phyloP scores from a whole-genome alignment of 371 early-diverging fungal species.

The Parasitella parasitica region DNA sequence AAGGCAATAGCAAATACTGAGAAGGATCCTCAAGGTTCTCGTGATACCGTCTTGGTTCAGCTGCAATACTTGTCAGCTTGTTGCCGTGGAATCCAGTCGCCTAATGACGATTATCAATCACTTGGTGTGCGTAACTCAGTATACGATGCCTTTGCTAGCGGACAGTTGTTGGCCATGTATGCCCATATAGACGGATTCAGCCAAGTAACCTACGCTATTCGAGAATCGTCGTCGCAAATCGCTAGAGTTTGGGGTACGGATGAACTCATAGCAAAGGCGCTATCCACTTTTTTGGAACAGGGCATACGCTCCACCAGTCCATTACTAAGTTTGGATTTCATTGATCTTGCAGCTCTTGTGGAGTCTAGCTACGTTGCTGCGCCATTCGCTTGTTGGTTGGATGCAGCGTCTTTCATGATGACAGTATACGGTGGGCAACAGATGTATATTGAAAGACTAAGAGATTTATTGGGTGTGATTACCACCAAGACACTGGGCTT shows the following conservation, averaged over 20 bases:
- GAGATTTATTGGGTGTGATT: slow-evolving; percentile 39
- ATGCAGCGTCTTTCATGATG: slow-evolving; percentile 53
- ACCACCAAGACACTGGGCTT: slow-evolving; percentile 53
- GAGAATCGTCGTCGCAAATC: slow-evolving; percentile 28
- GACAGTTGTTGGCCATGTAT: slow-evolving; percentile 28
- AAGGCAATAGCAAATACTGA: slow-evolving; percentile 23
- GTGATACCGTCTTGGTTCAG: slow-evolving; percentile 26
- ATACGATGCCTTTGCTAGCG: slow-evolving; percentile 46
- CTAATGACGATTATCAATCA: slow-evolving; percentile 50
- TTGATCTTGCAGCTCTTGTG: slow-evolving; percentile 32
- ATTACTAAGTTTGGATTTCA: slow-evolving; percentile 44
- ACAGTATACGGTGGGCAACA: slow-evolving; percentile 59
- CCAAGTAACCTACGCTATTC: slow-evolving; percentile 34
- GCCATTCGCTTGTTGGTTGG: slow-evolving; percentile 56
- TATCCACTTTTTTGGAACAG: slow-evolving; percentile 52
- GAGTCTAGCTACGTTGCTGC: slow-evolving; percentile 42
- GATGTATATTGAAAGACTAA: slow-evolving; percentile 32
- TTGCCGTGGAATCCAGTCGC: slow-evolving; percentile 56
- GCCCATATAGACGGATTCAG: slow-evolving; percentile 27
- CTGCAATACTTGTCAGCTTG: slow-evolving; percentile 52
- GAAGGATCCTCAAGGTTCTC: slow-evolving; percentile 19
- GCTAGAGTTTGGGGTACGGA: slow-evolving; percentile 34
- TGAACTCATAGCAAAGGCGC: slow-evolving; percentile 41
- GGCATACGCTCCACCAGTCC: slow-evolving; percentile 56
- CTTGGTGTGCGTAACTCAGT: slow-evolving; percentile 24